Percentiles rank a stretch among this genome's conserved stretches.
These are phyloP conservation scores for Setaria italica DNA, from an alignment of 202 grass and related monocot genomes.

Conservation along the genomic window DNA sequence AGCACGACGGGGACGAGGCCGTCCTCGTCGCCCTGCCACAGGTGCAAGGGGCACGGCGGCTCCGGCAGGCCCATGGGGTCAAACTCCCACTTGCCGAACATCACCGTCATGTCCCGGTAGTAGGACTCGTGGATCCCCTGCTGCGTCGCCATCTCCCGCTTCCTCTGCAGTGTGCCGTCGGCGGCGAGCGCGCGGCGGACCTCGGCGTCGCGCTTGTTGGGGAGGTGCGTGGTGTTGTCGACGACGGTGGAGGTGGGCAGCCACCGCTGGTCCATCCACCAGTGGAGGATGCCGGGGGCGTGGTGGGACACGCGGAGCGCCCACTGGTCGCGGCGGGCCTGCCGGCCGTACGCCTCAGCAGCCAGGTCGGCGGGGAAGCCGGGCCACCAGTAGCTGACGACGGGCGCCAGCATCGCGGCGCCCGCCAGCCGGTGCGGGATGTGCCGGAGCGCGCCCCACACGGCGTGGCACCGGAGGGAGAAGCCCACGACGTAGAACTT, in stretches of 20 bases:
- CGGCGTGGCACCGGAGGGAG: constrained; percentile 80
- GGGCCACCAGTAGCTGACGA: constrained; percentile 93
- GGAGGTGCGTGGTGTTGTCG: constrained; percentile 62
- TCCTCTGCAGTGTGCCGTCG: constrained; percentile 59
- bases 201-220: constrained; percentile 73
- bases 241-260: constrained; percentile 80
- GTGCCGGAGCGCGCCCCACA: constrained; percentile 74
- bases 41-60: constrained; percentile 71
- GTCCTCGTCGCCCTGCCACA: constrained; percentile 93
- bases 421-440: constrained; percentile 80
- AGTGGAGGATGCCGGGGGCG: constrained; percentile 71
- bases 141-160: constrained; percentile 71
- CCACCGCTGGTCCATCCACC: constrained; percentile 90
- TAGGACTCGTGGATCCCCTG: constrained; percentile 85
- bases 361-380: constrained; percentile 62
- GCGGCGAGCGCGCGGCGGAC: constrained; percentile 34
- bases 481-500: constrained; percentile 72
- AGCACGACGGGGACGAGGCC: constrained; percentile 83
- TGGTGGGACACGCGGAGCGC: constrained; percentile 79
- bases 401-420: constrained; percentile 71
- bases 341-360: constrained; percentile 49
- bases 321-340: constrained; percentile 76
- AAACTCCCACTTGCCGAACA: constrained; percentile 94
- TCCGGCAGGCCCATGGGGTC: constrained; percentile 75
- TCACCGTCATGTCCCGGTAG: constrained; percentile 86